Evolutionary conservation across 805 yeast genomes (phyloP).

Genomic region (Candida taoyuanica): DNA sequence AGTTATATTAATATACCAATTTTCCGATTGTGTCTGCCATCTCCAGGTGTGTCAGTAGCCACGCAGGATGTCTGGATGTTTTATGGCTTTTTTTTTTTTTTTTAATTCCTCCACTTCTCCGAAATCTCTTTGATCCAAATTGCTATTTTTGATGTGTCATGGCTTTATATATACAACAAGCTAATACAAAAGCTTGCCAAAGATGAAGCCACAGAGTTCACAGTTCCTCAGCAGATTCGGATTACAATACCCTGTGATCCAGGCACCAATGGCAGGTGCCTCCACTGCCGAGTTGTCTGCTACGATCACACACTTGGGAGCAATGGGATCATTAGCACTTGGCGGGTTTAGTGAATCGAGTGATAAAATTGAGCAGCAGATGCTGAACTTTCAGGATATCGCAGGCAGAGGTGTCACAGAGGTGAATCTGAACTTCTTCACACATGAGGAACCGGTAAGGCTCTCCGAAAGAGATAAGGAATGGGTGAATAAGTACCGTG

Average conservation of each 20-base stretch:
- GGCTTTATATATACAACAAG: background rate
- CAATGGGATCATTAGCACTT: constrained; percentile 43
- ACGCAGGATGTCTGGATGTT: no score
- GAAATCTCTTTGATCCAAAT: background rate
- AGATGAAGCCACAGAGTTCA: constrained; percentile 18
- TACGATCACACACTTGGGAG: constrained; percentile 39
- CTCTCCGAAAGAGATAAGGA: constrained; percentile 14
- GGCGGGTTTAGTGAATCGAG: constrained; percentile 15
- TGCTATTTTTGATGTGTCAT: background rate
- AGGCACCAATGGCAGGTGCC: constrained; percentile 61
- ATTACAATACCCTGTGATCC: constrained; percentile 41
- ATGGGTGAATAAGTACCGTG: constrained; percentile 23
- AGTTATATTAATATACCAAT: no score
- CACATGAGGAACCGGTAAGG: constrained; percentile 31
- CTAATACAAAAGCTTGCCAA: background rate
- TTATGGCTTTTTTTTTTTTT: no score
- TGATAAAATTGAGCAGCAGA: constrained; percentile 10
- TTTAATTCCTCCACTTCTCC: no score
- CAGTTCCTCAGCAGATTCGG: constrained; percentile 25
- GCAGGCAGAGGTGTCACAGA: constrained; percentile 6
- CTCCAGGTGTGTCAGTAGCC: no score
- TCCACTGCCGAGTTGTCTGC: constrained; percentile 42
- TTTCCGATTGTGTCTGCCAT: no score
- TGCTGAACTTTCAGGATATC: constrained; percentile 12
- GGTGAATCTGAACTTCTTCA: constrained; percentile 46